Evolutionary conservation across 2,329 filamentous ascomycete genomes (phyloP), one percentile per base, ranked within the genome.

Genomic region (Neopestalotiopsis rosae): DNA sequence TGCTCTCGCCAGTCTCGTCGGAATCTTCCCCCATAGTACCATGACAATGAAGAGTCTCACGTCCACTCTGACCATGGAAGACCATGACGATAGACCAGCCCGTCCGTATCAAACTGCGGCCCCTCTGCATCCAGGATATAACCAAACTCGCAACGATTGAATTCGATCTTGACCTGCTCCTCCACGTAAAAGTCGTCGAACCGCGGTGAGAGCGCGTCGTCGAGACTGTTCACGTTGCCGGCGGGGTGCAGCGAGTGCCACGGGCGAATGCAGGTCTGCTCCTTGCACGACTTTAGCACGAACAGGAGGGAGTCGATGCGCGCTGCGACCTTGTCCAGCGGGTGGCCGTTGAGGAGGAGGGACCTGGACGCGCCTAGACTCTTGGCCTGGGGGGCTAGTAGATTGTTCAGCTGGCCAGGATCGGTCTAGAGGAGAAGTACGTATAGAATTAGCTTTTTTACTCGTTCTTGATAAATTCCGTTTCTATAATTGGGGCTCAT

Each of bases 231-330:
- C 0, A 91, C 88, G 30, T 83, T 74, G 0, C 86, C 86, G 1
- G 77, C 78, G 0, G 88, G 88, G 71, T 90, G 88, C 1, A 91
- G 77, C 1, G 82, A 81, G 13, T 79, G 78, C 89, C 89, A 91
- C 0, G 89, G 89, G 28, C 84, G 77, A 2, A 84, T 79, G 72
- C 89, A 91, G 0, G 82, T 81, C 13, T 80, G 72, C 5, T 82
- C 86, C 72, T 86, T 86, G 77, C 89, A 91, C 3, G 87, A 87
- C 78, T 91, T 91, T 30, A 89, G 80, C 1, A 90, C 86, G 69
- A 91, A 79, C 59, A 90, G 80, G 1, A 91, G 80, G 2, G 87
- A 80, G 69, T 91, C 88, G 0, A 91, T 82, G 1, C 88, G 84
- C n/a, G 81, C 78, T 2, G 85, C 72, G 0, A 88, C 79, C 65